Evolutionary conservation across 2,329 filamentous ascomycete genomes (phyloP).

Genomic region (Cladosporium halotolerans): DNA sequence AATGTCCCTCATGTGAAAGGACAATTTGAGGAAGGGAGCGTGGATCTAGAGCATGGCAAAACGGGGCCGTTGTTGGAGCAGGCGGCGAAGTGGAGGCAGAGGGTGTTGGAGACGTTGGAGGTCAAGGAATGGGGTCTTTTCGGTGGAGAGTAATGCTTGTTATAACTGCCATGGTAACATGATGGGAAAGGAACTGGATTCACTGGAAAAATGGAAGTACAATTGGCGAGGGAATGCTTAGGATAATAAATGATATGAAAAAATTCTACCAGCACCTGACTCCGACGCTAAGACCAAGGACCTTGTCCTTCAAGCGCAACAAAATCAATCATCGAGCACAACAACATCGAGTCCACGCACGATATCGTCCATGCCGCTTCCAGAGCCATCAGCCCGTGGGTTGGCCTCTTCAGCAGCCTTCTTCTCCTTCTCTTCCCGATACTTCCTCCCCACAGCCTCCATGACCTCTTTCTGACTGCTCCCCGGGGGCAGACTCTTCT

Average conservation of each 20-base stretch:
- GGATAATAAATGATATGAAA: not conserved
- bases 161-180: too few species aligned
- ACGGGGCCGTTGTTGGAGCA: constrained; percentile 61
- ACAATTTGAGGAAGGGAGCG: constrained; percentile 65
- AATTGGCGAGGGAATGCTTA: not conserved
- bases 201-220: too few species aligned
- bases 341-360: constrained; percentile 17
- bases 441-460: constrained; percentile 59
- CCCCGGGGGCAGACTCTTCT: constrained; percentile 48
- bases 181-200: too few species aligned
- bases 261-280: not conserved
- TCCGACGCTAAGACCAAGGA: not conserved
- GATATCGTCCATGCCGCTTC: constrained; percentile 16
- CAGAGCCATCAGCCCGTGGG: not conserved
- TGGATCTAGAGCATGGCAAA: constrained; percentile 60
- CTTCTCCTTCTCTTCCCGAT: constrained; percentile 45
- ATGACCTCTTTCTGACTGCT: constrained; percentile 62
- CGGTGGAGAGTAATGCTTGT: not conserved
- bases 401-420: not conserved
- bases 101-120: constrained; percentile 66
- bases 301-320: not conserved
- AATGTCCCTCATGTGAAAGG: constrained; percentile 80
- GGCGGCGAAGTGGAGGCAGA: constrained; percentile 58
- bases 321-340: constrained; percentile 17
- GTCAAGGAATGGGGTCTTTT: constrained; percentile 80